Percentiles rank a stretch among this genome's conserved stretches.
Conservation (phyloP, 2,329 filamentous ascomycete genomes). For the Boeremia exigua region DNA sequence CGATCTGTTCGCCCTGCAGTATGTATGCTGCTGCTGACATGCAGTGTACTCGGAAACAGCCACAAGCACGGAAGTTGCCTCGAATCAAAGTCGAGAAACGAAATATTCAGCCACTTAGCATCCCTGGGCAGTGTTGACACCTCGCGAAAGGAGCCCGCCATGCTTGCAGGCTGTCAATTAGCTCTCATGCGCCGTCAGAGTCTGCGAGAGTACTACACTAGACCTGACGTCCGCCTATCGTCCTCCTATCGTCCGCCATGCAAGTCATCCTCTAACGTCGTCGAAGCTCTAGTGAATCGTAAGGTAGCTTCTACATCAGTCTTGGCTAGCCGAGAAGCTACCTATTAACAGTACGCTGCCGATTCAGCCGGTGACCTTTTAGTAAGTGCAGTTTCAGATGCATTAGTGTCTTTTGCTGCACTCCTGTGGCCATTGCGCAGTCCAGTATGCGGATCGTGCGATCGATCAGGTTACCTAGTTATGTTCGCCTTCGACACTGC, state of each 20-base stretch:
- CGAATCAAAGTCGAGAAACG: not conserved
- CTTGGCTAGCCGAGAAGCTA: constrained; percentile 2
- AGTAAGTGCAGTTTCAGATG: constrained; percentile 8
- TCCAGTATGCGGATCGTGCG: not conserved
- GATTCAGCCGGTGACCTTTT: not conserved
- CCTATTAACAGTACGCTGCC: not conserved
- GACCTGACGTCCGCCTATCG: not conserved
- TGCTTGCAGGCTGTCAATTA: not conserved
- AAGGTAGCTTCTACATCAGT: not conserved
- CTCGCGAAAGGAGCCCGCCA: not conserved
- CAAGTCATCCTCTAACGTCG: not conserved
- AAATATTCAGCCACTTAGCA: no score
- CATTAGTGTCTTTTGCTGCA: constrained; percentile 1
- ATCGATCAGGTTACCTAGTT: not conserved
- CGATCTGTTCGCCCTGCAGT: constrained; percentile 10
- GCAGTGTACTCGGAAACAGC: not conserved
- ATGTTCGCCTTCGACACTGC: not conserved
- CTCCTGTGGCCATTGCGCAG: not conserved
- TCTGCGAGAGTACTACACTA: not conserved
- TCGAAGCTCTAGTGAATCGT: not conserved
- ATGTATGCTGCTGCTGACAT: constrained; percentile 1
- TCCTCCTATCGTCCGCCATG: not conserved
- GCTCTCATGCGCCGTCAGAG: not conserved
- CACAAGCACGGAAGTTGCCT: not conserved
- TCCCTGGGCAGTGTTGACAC: not conserved